These are phyloP conservation scores for Sistotremastrum niveocremeum DNA, from an alignment of 768 basidiomycete genomes.

Conservation along the genomic window DNA sequence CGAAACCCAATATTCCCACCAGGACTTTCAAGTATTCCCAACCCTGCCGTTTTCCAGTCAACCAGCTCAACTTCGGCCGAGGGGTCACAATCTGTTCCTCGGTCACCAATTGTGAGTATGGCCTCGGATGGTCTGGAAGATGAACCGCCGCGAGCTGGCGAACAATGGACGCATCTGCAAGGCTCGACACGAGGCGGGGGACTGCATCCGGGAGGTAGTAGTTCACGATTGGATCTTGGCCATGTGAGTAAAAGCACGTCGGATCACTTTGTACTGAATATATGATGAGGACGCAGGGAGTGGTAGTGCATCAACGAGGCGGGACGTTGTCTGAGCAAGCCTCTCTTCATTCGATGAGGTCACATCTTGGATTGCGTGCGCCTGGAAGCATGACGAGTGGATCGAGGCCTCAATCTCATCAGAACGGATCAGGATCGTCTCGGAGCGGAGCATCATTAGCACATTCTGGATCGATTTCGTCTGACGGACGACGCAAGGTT, in stretches of 20 bases:
- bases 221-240: no score
- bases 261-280: no score
- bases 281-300: no score
- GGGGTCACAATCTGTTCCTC: neutral
- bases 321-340: conserved; percentile 42
- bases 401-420: no score
- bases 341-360: conserved; percentile 52
- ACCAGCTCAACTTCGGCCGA: neutral
- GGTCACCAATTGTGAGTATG: neutral
- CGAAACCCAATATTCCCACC: no score
- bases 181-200: conserved; percentile 29
- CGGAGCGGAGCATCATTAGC: conserved; percentile 28
- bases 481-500: conserved; percentile 28
- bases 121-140: conserved; percentile 47
- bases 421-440: conserved; percentile 40
- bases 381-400: conserved; percentile 16
- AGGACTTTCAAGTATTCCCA: no score
- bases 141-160: conserved; percentile 47
- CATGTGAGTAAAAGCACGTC: no score
- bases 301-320: conserved; percentile 28
- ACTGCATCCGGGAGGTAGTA: no score
- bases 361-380: conserved; percentile 36
- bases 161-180: conserved; percentile 38
- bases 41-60: no score
- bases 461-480: conserved; percentile 40